Evolutionary conservation across 164 flowering plant genomes (phyloP), one percentile per base, ranked within the genome.

Genomic region (Tetracentron sinense): DNA sequence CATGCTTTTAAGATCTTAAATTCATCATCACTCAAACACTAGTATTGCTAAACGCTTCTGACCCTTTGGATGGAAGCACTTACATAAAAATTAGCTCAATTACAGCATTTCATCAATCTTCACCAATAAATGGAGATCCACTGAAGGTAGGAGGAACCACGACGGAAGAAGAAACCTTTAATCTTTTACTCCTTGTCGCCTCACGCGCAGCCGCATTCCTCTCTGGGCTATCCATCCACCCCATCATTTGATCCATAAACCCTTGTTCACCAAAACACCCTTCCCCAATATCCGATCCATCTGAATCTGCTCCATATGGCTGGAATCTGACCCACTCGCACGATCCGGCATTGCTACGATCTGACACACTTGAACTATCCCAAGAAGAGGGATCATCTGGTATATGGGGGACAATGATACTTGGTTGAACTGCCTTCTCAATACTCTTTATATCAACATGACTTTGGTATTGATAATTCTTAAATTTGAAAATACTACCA

Each of bases 121-220:
- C 52, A 16, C 52, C 38, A 57, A 30, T 62, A 7, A 62, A 63
- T 19, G 67, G 62, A 42, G 77, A 74, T 26, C 71, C 76, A 69
- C 78, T 78, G 56, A 88, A 85, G 1, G 83, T 82, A 26, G 91
- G 84, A 72, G 95, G 95, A 63, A 88, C 85, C 23, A 88, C 23
- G 30, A 85, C 79, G 0, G 95, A 88, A 60, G 95, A 85, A 50
- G 89, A 82, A 69, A 88, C 91, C 85, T 80, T 88, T 21, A 80
- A 80, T 78, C 89, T 82, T 63, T 84, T 88, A 58, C 86, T 80
- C 61, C 79, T 76, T 10, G 79, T 55, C 26, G 56, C 67, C 54
- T 70, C 65, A 20, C 56, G 23, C 6, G 20, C 52, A 20, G 4
- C 38, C 10, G 38, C 10, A 21, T 42, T 54, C 11, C 27, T 11